Evolutionary conservation across 164 flowering plant genomes (phyloP), one percentile per base, ranked within the genome.

Genomic region (Saururus chinensis): DNA sequence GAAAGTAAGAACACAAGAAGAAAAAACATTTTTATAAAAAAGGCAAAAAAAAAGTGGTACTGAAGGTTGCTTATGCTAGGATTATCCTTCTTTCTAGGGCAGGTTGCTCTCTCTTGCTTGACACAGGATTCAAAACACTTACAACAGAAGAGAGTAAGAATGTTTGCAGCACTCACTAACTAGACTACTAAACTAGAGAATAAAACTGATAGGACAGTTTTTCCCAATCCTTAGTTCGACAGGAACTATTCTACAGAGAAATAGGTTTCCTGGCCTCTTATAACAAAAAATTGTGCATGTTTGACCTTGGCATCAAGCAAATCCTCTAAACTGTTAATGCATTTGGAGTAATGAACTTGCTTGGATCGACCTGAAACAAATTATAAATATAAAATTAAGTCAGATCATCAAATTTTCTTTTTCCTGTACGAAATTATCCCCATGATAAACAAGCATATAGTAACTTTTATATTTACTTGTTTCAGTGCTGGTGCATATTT

Each of bases 221-320:
- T 6, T 30, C 37, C 37, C 37, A 30, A 30, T 30, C 37, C 37
- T 30, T 30, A 30, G 37, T 30, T 30, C 6, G 37, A 30, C 37
- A 30, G 37, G 37, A 30, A 30, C 37, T 30, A 30, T 6, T 30
- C 37, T 8, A 2, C 14, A 9, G 17, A 45, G 17, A 45, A 45
- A 45, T 13, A 45, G 49, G n/a, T 13, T 45, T 17, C 49, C 49
- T 12, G 17, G 49, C 11, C 49, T 45, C 45, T 45, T 9, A 45
- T 17, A 10, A 12, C 14, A 10, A 12, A 45, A 45, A 42, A 45
- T 7, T 45, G 14, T 45, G 14, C 49, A 45, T 45, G 4, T 45
- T 82, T 52, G 65, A 93, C 99, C 97, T 93, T 93, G 53, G 99
- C 90, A 73, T 81, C 75, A 63, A 93, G 88, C 70, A 88, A 69